Evolutionary conservation across 371 early-diverging fungal species (phyloP).

Genomic region (Apophysomyces sp.): DNA sequence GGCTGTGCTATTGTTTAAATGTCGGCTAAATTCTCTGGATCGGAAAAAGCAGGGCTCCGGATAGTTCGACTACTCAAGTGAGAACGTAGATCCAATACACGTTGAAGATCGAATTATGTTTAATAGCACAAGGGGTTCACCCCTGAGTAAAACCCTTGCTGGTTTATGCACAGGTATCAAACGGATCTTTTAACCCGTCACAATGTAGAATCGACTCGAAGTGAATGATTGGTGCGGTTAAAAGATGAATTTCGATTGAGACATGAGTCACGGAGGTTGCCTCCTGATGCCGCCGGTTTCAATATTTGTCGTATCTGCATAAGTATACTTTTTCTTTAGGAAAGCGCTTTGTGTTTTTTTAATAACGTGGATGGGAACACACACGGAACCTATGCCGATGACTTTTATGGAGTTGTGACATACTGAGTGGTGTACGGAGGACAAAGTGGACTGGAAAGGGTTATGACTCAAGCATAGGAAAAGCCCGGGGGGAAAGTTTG

Average conservation of each 20-base stretch:
- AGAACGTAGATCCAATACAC: no score
- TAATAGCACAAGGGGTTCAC: no score
- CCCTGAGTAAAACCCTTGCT: background rate
- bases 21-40: no score
- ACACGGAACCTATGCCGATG: background rate
- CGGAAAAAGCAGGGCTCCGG: no score
- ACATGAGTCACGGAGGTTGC: background rate
- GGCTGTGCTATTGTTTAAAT: no score
- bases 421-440: background rate
- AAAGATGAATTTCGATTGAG: background rate
- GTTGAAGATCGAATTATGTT: no score
- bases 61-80: no score
- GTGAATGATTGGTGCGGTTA: background rate
- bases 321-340: background rate
- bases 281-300: background rate
- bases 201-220: background rate
- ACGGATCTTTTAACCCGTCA: background rate
- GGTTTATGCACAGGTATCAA: no score
- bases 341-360: background rate
- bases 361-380: background rate
- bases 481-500: background rate
- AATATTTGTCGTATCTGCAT: background rate
- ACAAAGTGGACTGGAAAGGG: background rate
- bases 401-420: background rate
- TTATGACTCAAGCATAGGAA: slow-evolving; percentile 1